phyloP scores from a whole-genome alignment of 2,329 filamentous ascomycete species.

The Lithohypha guttulata region DNA sequence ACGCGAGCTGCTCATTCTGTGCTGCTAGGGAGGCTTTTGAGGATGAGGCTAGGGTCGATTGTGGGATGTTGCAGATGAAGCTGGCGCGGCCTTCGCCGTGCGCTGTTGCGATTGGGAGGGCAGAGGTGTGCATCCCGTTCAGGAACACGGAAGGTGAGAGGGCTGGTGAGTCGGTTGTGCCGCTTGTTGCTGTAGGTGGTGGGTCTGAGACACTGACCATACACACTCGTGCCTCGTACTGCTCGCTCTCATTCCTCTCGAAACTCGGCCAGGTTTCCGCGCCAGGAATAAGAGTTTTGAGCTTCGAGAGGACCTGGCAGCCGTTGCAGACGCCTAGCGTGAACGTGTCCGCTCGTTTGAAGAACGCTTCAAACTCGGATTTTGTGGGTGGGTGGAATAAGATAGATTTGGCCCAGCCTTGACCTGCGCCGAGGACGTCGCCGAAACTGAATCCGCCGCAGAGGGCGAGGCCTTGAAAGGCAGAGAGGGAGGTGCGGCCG shows the following conservation, averaged over 20 bases:
- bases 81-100: conserved; percentile 82
- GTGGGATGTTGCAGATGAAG: conserved; percentile 40
- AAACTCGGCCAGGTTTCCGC: conserved; percentile 73
- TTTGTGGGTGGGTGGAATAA: conserved; percentile 69
- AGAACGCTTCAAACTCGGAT: conserved; percentile 72
- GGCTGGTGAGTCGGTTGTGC: conserved; percentile 18
- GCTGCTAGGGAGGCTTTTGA: conserved; percentile 22
- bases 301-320: conserved; percentile 81
- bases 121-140: conserved; percentile 72
- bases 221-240: conserved; percentile 78
- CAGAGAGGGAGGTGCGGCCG: conserved; percentile 64
- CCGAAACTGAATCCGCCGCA: conserved; percentile 96
- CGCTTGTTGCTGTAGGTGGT: conserved; percentile 25
- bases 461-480: conserved; percentile 82
- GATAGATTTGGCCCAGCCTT: conserved; percentile 92
- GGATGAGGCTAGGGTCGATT: conserved; percentile 16
- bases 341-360: conserved; percentile 80
- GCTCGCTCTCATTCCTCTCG: conserved; percentile 70
- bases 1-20: conserved; percentile 28
- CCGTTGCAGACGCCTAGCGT: conserved; percentile 92
- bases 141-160: conserved; percentile 66
- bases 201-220: conserved; percentile 72
- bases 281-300: conserved; percentile 79
- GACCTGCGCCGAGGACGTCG: conserved; percentile 83
- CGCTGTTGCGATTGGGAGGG: conserved; percentile 74